Conservation (phyloP, 371 early-diverging fungal species). For the Saksenaea oblongispora region DNA sequence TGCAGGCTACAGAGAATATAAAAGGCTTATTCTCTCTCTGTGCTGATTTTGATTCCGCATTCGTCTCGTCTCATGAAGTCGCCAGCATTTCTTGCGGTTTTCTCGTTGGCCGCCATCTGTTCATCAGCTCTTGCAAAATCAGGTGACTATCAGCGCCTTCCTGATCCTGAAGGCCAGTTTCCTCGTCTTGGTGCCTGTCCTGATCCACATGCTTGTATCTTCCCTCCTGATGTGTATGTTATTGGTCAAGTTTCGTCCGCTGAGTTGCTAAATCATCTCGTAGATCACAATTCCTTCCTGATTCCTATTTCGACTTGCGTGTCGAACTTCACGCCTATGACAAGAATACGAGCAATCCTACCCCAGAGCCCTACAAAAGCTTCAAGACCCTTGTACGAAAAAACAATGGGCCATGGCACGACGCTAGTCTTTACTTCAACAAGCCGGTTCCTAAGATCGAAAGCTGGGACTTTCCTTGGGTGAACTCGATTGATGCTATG, state of each 20-base stretch:
- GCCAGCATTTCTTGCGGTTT: not conserved
- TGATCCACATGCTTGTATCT: slow-evolving; percentile 52
- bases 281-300: slow-evolving; percentile 59
- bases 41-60: not conserved
- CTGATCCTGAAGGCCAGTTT: slow-evolving; percentile 57
- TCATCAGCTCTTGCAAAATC: slow-evolving; percentile 22
- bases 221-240: slow-evolving; percentile 58
- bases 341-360: slow-evolving; percentile 38
- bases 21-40: not conserved
- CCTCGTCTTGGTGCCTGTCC: slow-evolving; percentile 62
- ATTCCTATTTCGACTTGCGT: slow-evolving; percentile 57
- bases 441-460: slow-evolving; percentile 35
- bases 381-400: slow-evolving; percentile 53
- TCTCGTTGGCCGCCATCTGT: slow-evolving; percentile 21
- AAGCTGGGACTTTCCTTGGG: slow-evolving; percentile 55
- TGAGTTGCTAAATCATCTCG: not conserved
- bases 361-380: slow-evolving; percentile 24
- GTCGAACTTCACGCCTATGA: slow-evolving; percentile 64
- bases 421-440: slow-evolving; percentile 47
- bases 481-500: slow-evolving; percentile 53
- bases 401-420: slow-evolving; percentile 41
- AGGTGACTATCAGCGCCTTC: slow-evolving; percentile 13
- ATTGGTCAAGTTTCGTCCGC: not conserved
- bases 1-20: not conserved
- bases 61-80: not conserved